These are phyloP conservation scores for Escovopsis sp. DNA, from an alignment of 2,329 filamentous ascomycete species.

Conservation along the genomic window DNA sequence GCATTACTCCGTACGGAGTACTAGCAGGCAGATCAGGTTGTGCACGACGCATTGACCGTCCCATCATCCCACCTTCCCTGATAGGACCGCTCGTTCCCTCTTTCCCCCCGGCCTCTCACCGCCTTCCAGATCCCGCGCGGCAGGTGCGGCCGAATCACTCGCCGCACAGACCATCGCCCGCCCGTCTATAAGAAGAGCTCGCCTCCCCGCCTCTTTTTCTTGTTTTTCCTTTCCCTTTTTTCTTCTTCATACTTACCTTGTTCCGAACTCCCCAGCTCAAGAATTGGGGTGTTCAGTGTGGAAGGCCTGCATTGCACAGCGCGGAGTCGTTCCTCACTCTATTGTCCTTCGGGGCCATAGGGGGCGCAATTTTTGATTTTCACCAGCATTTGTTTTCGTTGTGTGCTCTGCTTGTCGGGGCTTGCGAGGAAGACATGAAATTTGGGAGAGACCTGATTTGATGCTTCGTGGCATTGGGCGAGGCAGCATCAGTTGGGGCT, in stretches of 20 bases:
- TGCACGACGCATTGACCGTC: too few species aligned
- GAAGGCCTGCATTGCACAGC: conserved; percentile 39
- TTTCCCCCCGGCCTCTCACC: conserved; percentile 2
- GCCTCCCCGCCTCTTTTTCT: background rate
- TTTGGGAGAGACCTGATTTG: too few species aligned
- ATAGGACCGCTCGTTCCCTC: background rate
- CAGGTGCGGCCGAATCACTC: too few species aligned
- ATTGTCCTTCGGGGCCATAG: conserved; percentile 38
- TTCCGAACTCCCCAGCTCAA: conserved; percentile 27
- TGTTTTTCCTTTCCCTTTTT: conserved; percentile 15
- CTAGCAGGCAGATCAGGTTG: too few species aligned
- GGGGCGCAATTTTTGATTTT: conserved; percentile 36
- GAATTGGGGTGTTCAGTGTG: conserved; percentile 23
- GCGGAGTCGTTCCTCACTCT: conserved; percentile 29
- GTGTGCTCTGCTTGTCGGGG: conserved; percentile 22
- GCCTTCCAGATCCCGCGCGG: conserved; percentile 1
- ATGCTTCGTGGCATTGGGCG: too few species aligned
- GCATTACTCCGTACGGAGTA: too few species aligned
- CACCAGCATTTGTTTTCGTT: conserved; percentile 32
- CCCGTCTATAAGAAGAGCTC: conserved; percentile 3
- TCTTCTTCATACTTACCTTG: conserved; percentile 39
- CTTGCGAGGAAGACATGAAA: conserved; percentile 26
- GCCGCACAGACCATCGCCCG: conserved; percentile 3
- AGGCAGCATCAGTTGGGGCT: too few species aligned
- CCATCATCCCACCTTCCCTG: too few species aligned